phyloP scores from a whole-genome alignment of 1,284 basidiomycete genomes.

The Cryptococcus sp. region DNA sequence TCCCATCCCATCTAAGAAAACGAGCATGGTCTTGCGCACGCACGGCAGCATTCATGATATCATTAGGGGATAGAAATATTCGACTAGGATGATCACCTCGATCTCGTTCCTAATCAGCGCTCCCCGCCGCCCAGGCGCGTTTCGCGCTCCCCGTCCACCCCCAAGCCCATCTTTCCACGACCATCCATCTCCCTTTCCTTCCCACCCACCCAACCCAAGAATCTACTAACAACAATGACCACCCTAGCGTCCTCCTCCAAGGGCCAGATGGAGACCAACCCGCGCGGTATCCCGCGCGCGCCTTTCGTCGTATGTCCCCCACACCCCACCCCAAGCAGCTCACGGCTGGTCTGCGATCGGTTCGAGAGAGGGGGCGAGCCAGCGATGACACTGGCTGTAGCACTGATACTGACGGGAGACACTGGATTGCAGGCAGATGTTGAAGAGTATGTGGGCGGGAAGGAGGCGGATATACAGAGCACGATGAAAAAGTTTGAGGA shows the following conservation, averaged over 20 bases:
- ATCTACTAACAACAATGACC: slow-evolving; percentile 22
- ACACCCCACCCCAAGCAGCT: no score
- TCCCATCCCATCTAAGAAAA: no score
- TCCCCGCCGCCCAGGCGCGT: neutral
- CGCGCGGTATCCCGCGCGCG: slow-evolving; percentile 88
- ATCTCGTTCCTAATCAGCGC: no score
- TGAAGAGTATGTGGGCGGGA: slow-evolving; percentile 76
- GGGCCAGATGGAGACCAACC: slow-evolving; percentile 62
- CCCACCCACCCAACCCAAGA: neutral
- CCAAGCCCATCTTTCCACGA: neutral
- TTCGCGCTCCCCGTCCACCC: neutral
- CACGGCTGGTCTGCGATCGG: neutral
- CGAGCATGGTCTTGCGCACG: no score
- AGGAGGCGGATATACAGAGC: slow-evolving; percentile 73
- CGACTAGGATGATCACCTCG: no score
- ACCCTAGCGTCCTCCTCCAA: slow-evolving; percentile 28
- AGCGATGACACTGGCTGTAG: neutral
- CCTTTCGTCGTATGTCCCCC: slow-evolving; percentile 88
- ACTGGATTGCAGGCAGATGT: slow-evolving; percentile 63
- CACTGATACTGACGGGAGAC: neutral
- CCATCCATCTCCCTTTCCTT: neutral
- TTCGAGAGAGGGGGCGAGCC: neutral
- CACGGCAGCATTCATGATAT: no score
- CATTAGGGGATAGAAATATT: no score
- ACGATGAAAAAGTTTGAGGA: slow-evolving; percentile 83